A percentile compares a stretch with the other conserved stretches of the same genome.
phyloP scores from a whole-genome alignment of 179 eudicot species.

The Beta corolliflora region DNA sequence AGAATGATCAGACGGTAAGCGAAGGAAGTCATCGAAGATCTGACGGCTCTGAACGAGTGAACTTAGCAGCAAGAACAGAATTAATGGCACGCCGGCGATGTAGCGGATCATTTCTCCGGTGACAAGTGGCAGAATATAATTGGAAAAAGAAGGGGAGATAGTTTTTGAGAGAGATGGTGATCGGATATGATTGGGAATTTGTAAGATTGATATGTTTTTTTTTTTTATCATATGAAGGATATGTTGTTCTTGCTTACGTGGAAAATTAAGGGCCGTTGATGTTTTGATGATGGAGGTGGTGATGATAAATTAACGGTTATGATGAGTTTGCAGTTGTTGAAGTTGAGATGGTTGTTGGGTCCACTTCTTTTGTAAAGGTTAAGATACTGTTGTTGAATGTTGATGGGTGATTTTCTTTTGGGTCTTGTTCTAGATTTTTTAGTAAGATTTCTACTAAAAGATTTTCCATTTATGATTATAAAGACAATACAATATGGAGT shows the following conservation, averaged over 20 bases:
- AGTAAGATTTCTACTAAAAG: too few species aligned
- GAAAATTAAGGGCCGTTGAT: not conserved
- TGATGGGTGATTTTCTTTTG: too few species aligned
- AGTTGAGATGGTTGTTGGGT: not conserved
- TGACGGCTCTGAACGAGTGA: constrained; percentile 33
- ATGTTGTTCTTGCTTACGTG: not conserved
- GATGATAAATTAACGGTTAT: not conserved
- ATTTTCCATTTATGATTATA: too few species aligned
- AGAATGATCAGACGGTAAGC: constrained; percentile 35
- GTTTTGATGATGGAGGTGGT: not conserved
- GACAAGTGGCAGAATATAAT: not conserved
- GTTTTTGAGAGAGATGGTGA: not conserved
- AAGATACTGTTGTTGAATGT: not conserved
- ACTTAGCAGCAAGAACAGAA: constrained; percentile 16
- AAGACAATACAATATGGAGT: too few species aligned
- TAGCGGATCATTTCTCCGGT: constrained; percentile 34
- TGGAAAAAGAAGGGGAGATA: not conserved
- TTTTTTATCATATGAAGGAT: not conserved
- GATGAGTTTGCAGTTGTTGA: not conserved
- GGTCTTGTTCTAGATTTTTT: too few species aligned
- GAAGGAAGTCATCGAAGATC: constrained; percentile 35
- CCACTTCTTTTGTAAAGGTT: not conserved
- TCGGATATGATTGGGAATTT: not conserved
- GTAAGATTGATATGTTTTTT: too few species aligned
- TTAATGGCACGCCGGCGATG: constrained; percentile 24